Conservation (phyloP, 805 yeast species). For the Candida odintsovae region DNA sequence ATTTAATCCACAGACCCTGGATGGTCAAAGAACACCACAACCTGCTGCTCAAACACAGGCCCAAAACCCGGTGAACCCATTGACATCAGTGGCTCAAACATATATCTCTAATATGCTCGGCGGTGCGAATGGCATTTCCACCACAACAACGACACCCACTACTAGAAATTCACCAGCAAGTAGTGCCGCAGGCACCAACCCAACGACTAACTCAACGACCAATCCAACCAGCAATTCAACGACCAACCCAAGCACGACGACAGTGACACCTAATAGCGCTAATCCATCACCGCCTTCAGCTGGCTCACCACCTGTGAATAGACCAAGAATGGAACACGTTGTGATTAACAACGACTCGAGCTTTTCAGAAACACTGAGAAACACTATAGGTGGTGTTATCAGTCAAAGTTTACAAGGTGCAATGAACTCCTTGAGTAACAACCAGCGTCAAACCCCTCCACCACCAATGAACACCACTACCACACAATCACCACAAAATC, state of each 20-base stretch:
- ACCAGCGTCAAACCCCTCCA: background rate
- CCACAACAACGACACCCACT: background rate
- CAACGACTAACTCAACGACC: background rate
- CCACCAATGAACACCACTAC: background rate
- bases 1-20: background rate
- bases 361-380: background rate
- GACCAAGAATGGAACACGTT: background rate
- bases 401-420: background rate
- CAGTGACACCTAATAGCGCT: background rate
- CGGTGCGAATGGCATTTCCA: background rate
- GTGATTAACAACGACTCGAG: background rate
- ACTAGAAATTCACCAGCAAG: background rate
- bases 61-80: background rate
- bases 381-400: background rate
- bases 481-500: background rate
- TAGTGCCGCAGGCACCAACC: too few species aligned
- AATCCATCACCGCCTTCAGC: background rate
- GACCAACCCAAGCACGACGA: background rate
- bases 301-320: background rate
- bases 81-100: background rate
- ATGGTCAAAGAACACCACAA: background rate
- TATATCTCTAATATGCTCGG: background rate
- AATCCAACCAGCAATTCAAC: background rate
- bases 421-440: background rate
- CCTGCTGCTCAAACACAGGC: background rate